Percentiles rank a stretch among this genome's conserved stretches.
Conservation (phyloP, 1,284 basidiomycete species). For the Ustilago trichophora region DNA sequence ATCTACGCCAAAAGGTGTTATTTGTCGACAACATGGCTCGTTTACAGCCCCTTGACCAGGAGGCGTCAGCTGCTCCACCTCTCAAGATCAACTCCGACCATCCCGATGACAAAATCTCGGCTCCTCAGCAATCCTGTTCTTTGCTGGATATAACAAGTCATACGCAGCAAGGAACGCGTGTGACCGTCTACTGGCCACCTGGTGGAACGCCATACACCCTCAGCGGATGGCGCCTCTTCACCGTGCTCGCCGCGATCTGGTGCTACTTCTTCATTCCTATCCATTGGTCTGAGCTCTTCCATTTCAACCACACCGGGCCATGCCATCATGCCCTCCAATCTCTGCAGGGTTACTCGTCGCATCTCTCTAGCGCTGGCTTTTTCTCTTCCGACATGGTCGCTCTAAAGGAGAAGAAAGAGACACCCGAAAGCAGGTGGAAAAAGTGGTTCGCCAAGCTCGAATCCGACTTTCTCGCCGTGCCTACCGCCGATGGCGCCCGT, state of each 20-base stretch:
- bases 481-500: constrained; percentile 38
- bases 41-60: constrained; percentile 1
- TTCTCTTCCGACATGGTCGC: neutral
- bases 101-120: too few relatives aligned
- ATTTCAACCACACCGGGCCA: neutral
- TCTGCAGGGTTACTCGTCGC: constrained; percentile 14
- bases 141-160: too few relatives aligned
- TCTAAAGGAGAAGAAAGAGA: neutral
- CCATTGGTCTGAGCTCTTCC: neutral
- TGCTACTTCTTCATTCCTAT: too few relatives aligned
- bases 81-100: constrained; percentile 7
- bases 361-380: constrained; percentile 8
- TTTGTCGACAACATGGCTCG: too few relatives aligned
- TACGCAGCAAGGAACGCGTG: too few relatives aligned
- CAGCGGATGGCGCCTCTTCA: too few relatives aligned
- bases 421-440: constrained; percentile 23
- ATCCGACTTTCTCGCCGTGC: constrained; percentile 39
- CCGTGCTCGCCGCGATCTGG: too few relatives aligned
- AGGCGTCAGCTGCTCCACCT: constrained; percentile 14
- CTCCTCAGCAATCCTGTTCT: too few relatives aligned
- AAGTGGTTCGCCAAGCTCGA: constrained; percentile 41
- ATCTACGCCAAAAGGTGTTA: too few relatives aligned
- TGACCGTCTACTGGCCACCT: too few relatives aligned
- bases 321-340: constrained; percentile 6
- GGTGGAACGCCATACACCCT: too few relatives aligned